Percentiles rank a stretch among this genome's conserved stretches.
phyloP scores from a whole-genome alignment of 2,329 filamentous ascomycete genomes.

The Aplosporella prunicola region DNA sequence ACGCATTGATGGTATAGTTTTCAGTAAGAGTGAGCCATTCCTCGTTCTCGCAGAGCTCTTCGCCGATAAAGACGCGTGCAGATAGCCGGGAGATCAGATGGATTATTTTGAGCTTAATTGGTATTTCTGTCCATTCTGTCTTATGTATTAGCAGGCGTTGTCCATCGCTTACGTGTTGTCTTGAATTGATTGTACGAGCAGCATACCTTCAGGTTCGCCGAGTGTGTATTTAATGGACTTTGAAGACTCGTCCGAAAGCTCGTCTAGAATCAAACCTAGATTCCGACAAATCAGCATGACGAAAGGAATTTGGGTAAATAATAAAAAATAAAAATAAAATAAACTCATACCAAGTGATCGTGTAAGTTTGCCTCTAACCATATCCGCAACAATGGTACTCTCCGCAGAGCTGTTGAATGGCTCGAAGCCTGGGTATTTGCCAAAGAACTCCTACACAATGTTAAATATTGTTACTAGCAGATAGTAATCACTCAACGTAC shows the following conservation, averaged over 20 bases:
- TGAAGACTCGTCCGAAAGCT: background rate
- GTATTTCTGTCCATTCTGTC: conserved; percentile 12
- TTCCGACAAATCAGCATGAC: background rate
- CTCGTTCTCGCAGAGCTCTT: conserved; percentile 27
- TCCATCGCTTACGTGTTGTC: too few relatives aligned
- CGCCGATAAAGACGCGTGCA: conserved; percentile 32
- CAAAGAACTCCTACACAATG: background rate
- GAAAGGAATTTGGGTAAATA: too few relatives aligned
- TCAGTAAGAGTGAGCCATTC: conserved; percentile 29
- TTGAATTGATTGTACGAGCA: too few relatives aligned
- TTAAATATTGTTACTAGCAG: background rate
- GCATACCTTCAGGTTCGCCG: background rate
- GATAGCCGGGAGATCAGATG: conserved; percentile 31
- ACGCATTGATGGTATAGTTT: conserved; percentile 28
- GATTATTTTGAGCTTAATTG: conserved; percentile 19
- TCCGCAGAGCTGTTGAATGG: background rate
- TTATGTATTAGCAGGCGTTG: too few relatives aligned
- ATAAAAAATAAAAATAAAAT: too few relatives aligned
- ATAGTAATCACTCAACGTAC: background rate
- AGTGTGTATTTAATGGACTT: background rate
- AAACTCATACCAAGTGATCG: conserved; percentile 3
- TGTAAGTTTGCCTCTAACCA: background rate
- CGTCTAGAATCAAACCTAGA: background rate
- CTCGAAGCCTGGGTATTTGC: background rate
- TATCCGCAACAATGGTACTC: background rate